Conservation (phyloP, 768 basidiomycete species). For the Hypholoma fasciculare region DNA sequence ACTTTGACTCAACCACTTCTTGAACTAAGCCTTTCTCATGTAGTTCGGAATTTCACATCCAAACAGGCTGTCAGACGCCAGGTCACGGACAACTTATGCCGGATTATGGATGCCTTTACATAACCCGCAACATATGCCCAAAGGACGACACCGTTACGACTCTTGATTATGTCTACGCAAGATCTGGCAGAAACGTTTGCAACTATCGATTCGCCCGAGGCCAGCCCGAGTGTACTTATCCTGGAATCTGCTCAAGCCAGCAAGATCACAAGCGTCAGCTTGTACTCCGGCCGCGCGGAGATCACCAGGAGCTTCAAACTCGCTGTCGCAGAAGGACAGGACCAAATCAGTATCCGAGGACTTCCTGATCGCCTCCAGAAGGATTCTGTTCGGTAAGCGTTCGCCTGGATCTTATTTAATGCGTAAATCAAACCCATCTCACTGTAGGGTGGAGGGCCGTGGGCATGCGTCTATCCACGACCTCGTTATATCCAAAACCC, state of each 20-base stretch:
- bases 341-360: constrained; percentile 30
- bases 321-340: constrained; percentile 29
- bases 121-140: too few species aligned
- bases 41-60: too few species aligned
- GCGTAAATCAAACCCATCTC: neutral
- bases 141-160: too few species aligned
- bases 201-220: too few species aligned
- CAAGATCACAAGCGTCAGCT: constrained; percentile 32
- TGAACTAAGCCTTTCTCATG: too few species aligned
- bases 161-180: too few species aligned
- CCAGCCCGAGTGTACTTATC: too few species aligned
- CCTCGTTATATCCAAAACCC: constrained; percentile 5
- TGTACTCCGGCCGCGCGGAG: constrained; percentile 38
- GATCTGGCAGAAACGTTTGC: too few species aligned
- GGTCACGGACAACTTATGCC: too few species aligned
- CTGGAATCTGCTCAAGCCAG: constrained; percentile 17
- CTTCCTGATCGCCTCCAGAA: constrained; percentile 28
- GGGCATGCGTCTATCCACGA: constrained; percentile 14
- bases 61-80: too few species aligned
- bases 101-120: too few species aligned
- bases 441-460: constrained; percentile 36
- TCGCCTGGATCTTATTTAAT: neutral
- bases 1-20: too few species aligned
- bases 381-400: constrained; percentile 29
- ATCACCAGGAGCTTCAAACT: constrained; percentile 33